A percentile compares a stretch with the other conserved stretches of the same genome.
phyloP scores from a whole-genome alignment of 768 basidiomycete genomes.

The Kwoniella sp. region DNA sequence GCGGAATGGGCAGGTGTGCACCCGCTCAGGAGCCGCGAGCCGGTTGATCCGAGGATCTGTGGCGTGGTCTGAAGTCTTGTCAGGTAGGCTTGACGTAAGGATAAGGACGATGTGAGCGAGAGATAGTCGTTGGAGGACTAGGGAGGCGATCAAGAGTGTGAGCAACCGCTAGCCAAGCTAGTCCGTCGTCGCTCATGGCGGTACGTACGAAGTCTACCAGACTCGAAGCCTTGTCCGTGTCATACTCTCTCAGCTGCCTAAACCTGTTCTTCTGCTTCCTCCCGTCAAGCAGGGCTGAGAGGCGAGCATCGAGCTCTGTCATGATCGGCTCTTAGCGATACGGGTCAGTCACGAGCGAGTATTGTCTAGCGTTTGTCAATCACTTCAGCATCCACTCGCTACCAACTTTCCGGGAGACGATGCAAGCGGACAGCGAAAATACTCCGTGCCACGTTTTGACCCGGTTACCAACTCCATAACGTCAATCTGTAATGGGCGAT shows the following conservation, averaged over 20 bases:
- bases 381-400: too few relatives aligned
- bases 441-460: too few relatives aligned
- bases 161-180: too few relatives aligned
- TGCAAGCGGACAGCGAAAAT: too few relatives aligned
- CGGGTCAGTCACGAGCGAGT: not conserved
- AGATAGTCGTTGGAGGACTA: conserved; percentile 87
- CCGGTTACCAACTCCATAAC: too few relatives aligned
- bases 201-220: conserved; percentile 45
- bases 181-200: not conserved
- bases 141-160: not conserved
- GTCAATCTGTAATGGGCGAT: too few relatives aligned
- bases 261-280: conserved; percentile 38
- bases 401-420: too few relatives aligned
- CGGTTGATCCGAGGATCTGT: conserved; percentile 74
- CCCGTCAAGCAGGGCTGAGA: conserved; percentile 24
- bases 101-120: conserved; percentile 63
- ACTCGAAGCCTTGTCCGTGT: conserved; percentile 7
- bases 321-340: not conserved
- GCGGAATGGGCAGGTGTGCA: conserved; percentile 61
- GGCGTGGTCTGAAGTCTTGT: conserved; percentile 55
- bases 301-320: conserved; percentile 28
- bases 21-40: conserved; percentile 79
- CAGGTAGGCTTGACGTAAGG: conserved; percentile 62
- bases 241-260: conserved; percentile 36
- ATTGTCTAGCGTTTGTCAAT: too few relatives aligned